A percentile compares a stretch with the other conserved stretches of the same genome.
Evolutionary conservation across 2,329 filamentous ascomycete genomes (phyloP).

Genomic region (Grosmannia clavigera): DNA sequence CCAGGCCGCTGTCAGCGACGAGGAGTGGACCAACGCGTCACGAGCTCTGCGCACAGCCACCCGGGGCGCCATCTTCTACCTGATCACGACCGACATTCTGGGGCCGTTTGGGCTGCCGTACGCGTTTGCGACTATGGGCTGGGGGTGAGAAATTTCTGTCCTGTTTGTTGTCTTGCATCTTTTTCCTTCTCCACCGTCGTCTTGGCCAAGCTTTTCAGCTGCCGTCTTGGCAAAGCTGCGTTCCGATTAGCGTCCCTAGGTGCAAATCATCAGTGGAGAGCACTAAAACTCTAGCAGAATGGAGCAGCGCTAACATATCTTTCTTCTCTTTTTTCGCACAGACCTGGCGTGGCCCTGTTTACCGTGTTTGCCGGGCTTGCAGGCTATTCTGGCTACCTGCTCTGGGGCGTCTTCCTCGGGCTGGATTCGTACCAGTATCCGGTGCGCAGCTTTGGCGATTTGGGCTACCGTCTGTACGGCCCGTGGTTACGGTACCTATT

Average conservation of each 20-base stretch:
- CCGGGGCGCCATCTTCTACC: slow-evolving; percentile 33
- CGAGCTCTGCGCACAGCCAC: slow-evolving; percentile 32
- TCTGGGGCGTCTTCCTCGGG: slow-evolving; percentile 32
- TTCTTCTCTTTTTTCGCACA: neutral
- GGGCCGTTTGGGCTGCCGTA: slow-evolving; percentile 28
- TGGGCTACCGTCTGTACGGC: slow-evolving; percentile 35
- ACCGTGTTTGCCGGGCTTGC: slow-evolving; percentile 30
- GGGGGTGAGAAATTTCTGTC: slow-evolving; percentile 12
- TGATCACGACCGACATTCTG: slow-evolving; percentile 36
- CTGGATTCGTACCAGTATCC: slow-evolving; percentile 35
- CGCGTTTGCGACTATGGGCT: slow-evolving; percentile 17
- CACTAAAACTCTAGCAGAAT: neutral
- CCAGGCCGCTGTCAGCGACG: slow-evolving; percentile 18
- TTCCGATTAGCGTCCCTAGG: neutral
- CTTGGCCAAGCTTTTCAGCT: neutral
- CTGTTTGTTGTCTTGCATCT: neutral
- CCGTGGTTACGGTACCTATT: slow-evolving; percentile 29
- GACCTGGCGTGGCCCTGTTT: slow-evolving; percentile 33
- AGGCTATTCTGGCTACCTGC: slow-evolving; percentile 30
- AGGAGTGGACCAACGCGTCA: slow-evolving; percentile 34
- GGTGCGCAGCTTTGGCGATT: slow-evolving; percentile 32
- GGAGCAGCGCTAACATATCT: neutral
- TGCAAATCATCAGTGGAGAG: neutral
- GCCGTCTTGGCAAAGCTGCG: neutral
- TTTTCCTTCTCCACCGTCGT: slow-evolving; percentile 6